Percentiles rank a stretch among this genome's conserved stretches.
Conservation (phyloP, 371 early-diverging fungal genomes). For the Umbelopsis sp. region DNA sequence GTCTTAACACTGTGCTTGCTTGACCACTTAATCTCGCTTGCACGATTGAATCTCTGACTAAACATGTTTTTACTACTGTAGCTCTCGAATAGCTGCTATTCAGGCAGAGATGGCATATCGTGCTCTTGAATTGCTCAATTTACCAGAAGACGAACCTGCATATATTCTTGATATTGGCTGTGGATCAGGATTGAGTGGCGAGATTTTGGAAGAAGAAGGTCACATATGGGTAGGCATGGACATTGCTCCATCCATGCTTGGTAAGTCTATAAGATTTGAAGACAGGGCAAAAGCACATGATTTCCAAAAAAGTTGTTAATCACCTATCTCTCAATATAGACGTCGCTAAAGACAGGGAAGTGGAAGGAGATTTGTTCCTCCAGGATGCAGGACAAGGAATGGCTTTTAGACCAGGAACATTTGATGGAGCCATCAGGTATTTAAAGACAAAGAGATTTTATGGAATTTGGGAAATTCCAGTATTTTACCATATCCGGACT, state of each 20-base stretch:
- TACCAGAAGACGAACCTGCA: conserved; percentile 75
- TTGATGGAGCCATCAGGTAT: conserved; percentile 96
- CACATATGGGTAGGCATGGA: conserved; percentile 98
- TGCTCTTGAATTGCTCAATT: conserved; percentile 87
- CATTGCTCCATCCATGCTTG: conserved; percentile 93
- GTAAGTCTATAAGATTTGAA: conserved; percentile 31
- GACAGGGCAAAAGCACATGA: neutral
- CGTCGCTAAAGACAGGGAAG: conserved; percentile 80
- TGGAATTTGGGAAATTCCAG: neutral
- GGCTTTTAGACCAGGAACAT: conserved; percentile 94
- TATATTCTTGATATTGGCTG: conserved; percentile 58
- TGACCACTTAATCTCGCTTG: neutral
- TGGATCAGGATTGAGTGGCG: conserved; percentile 82
- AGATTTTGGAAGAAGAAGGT: conserved; percentile 92
- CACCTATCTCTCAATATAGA: conserved; percentile 34
- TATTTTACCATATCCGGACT: conserved; percentile 11
- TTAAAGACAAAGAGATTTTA: neutral
- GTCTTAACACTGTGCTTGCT: conserved; percentile 22
- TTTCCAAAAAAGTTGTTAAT: conserved; percentile 18
- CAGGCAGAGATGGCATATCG: conserved; percentile 94
- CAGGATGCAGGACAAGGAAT: conserved; percentile 98
- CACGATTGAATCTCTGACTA: neutral
- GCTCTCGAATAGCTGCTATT: conserved; percentile 89
- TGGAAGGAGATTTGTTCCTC: conserved; percentile 90
- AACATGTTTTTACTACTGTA: conserved; percentile 27